A percentile compares a stretch with the other conserved stretches of the same genome.
Evolutionary conservation across 2,329 filamentous ascomycete species (phyloP).

Genomic region (Beauveria sp.): DNA sequence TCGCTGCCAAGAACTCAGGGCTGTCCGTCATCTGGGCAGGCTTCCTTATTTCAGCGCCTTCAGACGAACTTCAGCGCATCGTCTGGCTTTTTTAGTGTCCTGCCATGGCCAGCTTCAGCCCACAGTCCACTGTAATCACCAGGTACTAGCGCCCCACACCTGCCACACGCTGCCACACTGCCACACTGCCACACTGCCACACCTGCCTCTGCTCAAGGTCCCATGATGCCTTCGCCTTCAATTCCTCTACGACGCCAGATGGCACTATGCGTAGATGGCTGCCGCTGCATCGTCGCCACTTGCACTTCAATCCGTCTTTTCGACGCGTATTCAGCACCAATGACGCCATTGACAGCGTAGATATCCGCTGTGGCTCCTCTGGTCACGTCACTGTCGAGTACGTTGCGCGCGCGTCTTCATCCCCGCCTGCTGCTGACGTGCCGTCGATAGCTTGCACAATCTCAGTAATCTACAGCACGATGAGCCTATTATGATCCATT

Average conservation of each 20-base stretch:
- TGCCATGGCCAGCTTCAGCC: too few species aligned
- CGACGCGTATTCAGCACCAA: conserved; percentile 19
- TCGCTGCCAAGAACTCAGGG: too few species aligned
- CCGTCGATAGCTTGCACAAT: conserved; percentile 40
- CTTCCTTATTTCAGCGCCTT: too few species aligned
- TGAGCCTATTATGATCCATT: conserved; percentile 44
- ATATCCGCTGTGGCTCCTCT: conserved; percentile 40
- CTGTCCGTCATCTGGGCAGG: too few species aligned
- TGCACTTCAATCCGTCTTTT: conserved; percentile 13
- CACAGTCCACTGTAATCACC: too few species aligned
- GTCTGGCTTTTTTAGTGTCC: too few species aligned
- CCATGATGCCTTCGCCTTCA: neutral
- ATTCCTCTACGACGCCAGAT: neutral
- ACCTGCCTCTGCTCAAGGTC: too few species aligned
- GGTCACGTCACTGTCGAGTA: conserved; percentile 45
- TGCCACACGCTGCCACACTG: too few species aligned
- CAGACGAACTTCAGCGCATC: too few species aligned
- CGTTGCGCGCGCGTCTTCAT: conserved; percentile 16
- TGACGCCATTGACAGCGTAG: conserved; percentile 29
- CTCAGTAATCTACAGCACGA: conserved; percentile 26
- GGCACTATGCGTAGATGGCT: conserved; percentile 8
- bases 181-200: too few species aligned
- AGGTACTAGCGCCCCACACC: neutral
- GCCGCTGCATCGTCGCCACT: conserved; percentile 8
- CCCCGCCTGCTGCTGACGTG: neutral